Conservation (phyloP, 305 asterid genomes). For the Fraxinus sp. region DNA sequence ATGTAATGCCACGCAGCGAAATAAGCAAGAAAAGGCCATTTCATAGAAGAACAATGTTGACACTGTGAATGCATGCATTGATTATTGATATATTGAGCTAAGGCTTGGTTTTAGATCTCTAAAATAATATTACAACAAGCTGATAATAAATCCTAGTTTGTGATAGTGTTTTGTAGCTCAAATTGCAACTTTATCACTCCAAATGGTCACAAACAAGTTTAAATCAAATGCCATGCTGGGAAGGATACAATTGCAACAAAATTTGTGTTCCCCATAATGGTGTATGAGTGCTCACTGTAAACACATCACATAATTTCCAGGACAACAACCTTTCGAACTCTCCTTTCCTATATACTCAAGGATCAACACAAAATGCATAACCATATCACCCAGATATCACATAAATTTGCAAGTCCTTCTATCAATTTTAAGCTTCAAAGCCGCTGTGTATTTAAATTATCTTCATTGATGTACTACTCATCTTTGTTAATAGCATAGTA, state of each 20-base stretch:
- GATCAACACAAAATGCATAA: slow-evolving; percentile 4
- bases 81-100: background rate
- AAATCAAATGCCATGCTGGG: background rate
- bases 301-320: background rate
- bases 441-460: background rate
- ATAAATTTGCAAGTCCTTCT: background rate
- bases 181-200: background rate
- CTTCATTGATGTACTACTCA: background rate
- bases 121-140: background rate
- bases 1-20: background rate
- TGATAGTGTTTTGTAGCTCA: background rate
- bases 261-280: background rate
- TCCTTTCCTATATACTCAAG: background rate
- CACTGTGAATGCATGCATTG: background rate
- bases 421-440: background rate
- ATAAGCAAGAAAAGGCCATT: background rate
- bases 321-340: background rate
- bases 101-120: background rate
- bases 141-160: background rate
- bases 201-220: background rate
- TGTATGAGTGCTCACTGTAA: background rate
- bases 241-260: background rate
- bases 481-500: background rate
- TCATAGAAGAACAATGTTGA: background rate
- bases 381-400: background rate